Conservation (phyloP, 192 early-diverging fungal species). For the Podila horticola region DNA sequence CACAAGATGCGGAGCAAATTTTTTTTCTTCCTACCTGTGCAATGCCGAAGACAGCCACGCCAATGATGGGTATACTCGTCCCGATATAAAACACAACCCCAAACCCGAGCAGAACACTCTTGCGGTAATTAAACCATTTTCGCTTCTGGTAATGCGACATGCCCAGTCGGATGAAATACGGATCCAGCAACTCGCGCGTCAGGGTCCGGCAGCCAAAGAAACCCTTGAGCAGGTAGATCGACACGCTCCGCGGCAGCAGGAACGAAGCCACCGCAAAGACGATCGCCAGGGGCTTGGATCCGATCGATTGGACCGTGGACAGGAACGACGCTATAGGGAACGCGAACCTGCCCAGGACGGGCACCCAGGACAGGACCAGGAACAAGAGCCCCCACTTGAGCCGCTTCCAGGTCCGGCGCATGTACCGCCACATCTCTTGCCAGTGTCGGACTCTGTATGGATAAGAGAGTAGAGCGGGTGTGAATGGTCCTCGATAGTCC, state of each 20-base stretch:
- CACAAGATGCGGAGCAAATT: neutral
- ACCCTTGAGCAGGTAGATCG: constrained; percentile 53
- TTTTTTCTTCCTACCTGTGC: constrained; percentile 54
- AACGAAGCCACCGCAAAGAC: constrained; percentile 51
- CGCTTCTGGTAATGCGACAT: constrained; percentile 58
- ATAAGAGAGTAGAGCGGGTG: constrained; percentile 43
- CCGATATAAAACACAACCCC: constrained; percentile 63
- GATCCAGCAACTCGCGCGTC: constrained; percentile 69
- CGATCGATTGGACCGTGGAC: constrained; percentile 56
- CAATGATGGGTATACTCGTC: constrained; percentile 62
- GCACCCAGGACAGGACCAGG: constrained; percentile 59
- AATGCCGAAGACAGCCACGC: constrained; percentile 63
- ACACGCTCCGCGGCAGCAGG: constrained; percentile 51
- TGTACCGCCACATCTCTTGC: constrained; percentile 62
- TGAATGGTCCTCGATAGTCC: constrained; percentile 52
- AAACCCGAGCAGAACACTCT: constrained; percentile 68
- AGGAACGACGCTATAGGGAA: constrained; percentile 63
- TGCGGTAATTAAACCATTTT: constrained; percentile 65
- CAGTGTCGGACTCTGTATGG: constrained; percentile 52
- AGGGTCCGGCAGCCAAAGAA: constrained; percentile 63
- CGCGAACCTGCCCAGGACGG: constrained; percentile 62
- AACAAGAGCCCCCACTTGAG: constrained; percentile 53
- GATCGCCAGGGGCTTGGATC: constrained; percentile 54
- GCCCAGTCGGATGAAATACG: constrained; percentile 66
- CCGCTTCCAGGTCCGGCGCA: constrained; percentile 55